Conservation (phyloP, 1,284 basidiomycete species). For the Tilletia horrida region DNA sequence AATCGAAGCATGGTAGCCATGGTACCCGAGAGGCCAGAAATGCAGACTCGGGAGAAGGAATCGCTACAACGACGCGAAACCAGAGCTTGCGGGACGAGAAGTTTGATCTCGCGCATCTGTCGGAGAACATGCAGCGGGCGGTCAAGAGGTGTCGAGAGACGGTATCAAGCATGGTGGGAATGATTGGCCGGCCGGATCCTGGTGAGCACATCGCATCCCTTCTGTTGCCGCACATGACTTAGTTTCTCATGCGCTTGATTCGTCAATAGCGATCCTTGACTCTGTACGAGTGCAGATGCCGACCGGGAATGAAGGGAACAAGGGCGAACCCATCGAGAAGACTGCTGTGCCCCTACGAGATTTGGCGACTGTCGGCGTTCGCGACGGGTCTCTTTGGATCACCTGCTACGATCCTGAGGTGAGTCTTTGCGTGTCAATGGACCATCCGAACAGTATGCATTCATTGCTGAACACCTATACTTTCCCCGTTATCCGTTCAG, state of each 20-base stretch:
- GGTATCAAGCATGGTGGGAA: slow-evolving; percentile 34
- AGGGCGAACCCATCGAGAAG: slow-evolving; percentile 16
- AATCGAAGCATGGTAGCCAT: slow-evolving; percentile 28
- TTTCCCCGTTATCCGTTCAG: slow-evolving; percentile 11
- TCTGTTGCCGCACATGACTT: no score
- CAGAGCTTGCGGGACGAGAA: slow-evolving; percentile 39
- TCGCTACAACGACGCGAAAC: slow-evolving; percentile 30
- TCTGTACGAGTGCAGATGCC: slow-evolving; percentile 34
- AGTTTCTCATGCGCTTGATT: background rate
- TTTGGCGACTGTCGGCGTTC: slow-evolving; percentile 49
- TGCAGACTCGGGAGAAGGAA: slow-evolving; percentile 20
- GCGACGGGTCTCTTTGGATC: slow-evolving; percentile 45
- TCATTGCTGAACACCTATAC: background rate
- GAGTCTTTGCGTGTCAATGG: slow-evolving; percentile 14
- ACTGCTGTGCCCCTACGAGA: slow-evolving; percentile 34
- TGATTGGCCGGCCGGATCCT: slow-evolving; percentile 40
- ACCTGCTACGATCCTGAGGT: slow-evolving; percentile 46
- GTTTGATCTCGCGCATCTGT: slow-evolving; percentile 34
- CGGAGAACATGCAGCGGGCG: slow-evolving; percentile 36
- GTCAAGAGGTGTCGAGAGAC: slow-evolving; percentile 36
- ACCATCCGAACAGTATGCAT: background rate
- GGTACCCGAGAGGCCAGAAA: slow-evolving; percentile 4
- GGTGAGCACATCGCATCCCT: slow-evolving; percentile 15
- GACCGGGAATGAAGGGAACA: background rate
- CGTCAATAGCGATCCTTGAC: slow-evolving; percentile 34